Evolutionary conservation across 2,329 filamentous ascomycete genomes (phyloP).

Genomic region (Lachnellula hyalina): DNA sequence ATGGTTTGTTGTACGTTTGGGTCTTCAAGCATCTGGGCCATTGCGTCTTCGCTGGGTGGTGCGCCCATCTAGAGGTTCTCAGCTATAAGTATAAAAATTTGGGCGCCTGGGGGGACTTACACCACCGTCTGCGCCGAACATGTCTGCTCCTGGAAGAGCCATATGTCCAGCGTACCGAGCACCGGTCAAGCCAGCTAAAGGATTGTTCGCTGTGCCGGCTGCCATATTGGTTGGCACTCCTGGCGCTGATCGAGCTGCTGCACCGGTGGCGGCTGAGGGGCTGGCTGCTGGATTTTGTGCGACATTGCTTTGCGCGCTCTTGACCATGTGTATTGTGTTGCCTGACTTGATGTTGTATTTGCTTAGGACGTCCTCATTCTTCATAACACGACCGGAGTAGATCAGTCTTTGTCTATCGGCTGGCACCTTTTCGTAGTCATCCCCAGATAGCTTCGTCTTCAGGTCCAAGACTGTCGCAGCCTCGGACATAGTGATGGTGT

Average conservation of each 20-base stretch:
- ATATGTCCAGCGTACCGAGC: slow-evolving; percentile 91
- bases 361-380: slow-evolving; percentile 81
- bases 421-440: slow-evolving; percentile 82
- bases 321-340: slow-evolving; percentile 94
- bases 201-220: slow-evolving; percentile 79
- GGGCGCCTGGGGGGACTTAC: slow-evolving; percentile 49
- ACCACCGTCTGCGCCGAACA: slow-evolving; percentile 91
- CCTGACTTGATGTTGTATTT: slow-evolving; percentile 93
- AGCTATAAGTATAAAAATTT: slow-evolving; percentile 12
- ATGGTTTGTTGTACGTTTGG: slow-evolving; percentile 81
- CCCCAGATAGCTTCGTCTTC: slow-evolving; percentile 78
- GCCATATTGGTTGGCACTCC: slow-evolving; percentile 73
- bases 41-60: slow-evolving; percentile 72
- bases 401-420: slow-evolving; percentile 89
- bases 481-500: slow-evolving; percentile 73
- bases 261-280: slow-evolving; percentile 37
- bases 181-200: slow-evolving; percentile 83
- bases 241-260: slow-evolving; percentile 45
- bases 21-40: slow-evolving; percentile 82
- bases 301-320: slow-evolving; percentile 74
- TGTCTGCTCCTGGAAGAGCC: slow-evolving; percentile 77
- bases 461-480: slow-evolving; percentile 76
- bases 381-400: slow-evolving; percentile 94
- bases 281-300: slow-evolving; percentile 45
- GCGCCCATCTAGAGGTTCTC: slow-evolving; percentile 70